Evolutionary conservation across 148 eudicot species (phyloP).

Genomic region (Tetragonia tetragonoides): DNA sequence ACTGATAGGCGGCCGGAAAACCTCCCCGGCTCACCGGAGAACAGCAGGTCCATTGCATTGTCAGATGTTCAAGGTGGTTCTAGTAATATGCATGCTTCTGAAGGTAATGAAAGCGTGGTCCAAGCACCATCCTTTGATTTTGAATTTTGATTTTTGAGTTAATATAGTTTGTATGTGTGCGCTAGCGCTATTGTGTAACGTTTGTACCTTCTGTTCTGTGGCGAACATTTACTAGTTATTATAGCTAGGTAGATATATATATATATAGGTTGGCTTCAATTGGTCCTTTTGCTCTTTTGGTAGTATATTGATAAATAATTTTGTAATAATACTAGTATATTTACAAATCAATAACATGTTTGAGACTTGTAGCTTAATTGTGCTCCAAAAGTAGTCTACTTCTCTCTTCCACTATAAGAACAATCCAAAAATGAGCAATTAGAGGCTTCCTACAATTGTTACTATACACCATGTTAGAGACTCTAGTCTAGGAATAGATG

Average conservation of each 20-base stretch:
- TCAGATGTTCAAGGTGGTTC: constrained; percentile 27
- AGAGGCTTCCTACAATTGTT: too few species aligned
- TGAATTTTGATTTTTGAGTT: constrained; percentile 29
- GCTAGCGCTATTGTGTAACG: background rate
- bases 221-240: constrained; percentile 10
- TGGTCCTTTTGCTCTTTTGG: too few species aligned
- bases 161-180: constrained; percentile 5
- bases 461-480: too few species aligned
- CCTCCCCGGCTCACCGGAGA: constrained; percentile 21
- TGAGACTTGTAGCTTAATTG: too few species aligned
- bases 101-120: constrained; percentile 30
- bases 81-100: constrained; percentile 14
- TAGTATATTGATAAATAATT: too few species aligned
- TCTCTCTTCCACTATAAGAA: too few species aligned
- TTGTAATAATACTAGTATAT: too few species aligned
- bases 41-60: background rate
- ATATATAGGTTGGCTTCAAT: constrained; percentile 10
- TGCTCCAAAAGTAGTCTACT: too few species aligned
- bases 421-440: too few species aligned
- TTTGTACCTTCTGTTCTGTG: constrained; percentile 24
- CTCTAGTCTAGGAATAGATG: too few species aligned
- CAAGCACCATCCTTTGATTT: constrained; percentile 27
- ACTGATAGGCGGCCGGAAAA: constrained; percentile 29
- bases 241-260: constrained; percentile 16
- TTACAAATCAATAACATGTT: too few species aligned